Evolutionary conservation across 2,329 filamentous ascomycete genomes (phyloP), one percentile per base, ranked within the genome.

Genomic region (Neonectria ditissima): DNA sequence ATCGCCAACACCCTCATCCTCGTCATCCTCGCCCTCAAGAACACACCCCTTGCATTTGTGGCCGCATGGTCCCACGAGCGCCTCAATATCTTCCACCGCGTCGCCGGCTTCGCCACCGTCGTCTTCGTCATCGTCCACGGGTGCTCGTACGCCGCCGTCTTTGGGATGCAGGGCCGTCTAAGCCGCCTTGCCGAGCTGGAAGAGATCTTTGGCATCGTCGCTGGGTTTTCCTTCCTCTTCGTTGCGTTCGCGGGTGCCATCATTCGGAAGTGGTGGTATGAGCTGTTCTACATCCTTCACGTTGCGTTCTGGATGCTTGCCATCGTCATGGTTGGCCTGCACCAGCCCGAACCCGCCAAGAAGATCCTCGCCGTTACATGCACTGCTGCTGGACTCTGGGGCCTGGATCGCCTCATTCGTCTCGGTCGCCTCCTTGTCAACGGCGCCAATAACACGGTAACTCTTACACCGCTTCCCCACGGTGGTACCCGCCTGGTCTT

Each of bases 41-140:
- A 89, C 69, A 89, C 86, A 0, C 87, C 86, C 0, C 73, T 89
- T 18, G 83, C 83, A 0, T 81, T 82, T 62, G 66, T 89, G 11
- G 84, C 83, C 1, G 77, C 81, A 2, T 85, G 83, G 69, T 88
- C 86, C 5, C 87, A 89, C 71, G 87, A 89, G 63, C 81, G 84
- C 20, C 81, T 89, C 55, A 89, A 88, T 68, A 79, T 84, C 52
- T 78, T 89, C 3, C 87, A 89, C 68, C 83, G 84, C 61, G 76
- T 85, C 18, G 80, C 82, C 4, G 86, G 86, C 3, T 85, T 82
- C 67, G 80, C 79, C 7, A 82, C 84, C 18, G 79, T 88, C 26
- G 59, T 79, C 34, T 77, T 79, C 34, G 74, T 82, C 61, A 72
- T 86, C 16, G 62, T 86, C 2, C 86, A 89, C 58, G 79, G 75